phyloP scores from a whole-genome alignment of 345 rosid genomes.

The Arabis hirsuta region DNA sequence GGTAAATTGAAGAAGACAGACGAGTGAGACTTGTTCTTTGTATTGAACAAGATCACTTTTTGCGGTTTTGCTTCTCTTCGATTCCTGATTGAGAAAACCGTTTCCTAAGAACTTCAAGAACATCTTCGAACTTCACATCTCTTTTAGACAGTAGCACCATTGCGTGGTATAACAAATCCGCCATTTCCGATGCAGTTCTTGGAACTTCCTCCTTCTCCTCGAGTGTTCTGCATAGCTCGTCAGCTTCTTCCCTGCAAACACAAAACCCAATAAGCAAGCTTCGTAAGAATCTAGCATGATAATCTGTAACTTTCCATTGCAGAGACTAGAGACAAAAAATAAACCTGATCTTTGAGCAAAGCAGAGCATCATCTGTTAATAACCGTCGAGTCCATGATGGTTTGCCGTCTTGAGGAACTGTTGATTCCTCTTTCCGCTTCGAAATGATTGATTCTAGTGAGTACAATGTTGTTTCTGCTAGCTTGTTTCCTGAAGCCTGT shows the following conservation, averaged over 20 bases:
- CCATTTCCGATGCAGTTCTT: conserved; percentile 81
- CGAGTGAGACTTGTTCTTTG: too few relatives aligned
- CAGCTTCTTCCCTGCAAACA: conserved; percentile 73
- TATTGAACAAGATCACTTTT: neutral
- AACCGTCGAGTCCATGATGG: conserved; percentile 80
- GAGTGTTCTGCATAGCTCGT: conserved; percentile 75
- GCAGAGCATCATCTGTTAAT: conserved; percentile 51
- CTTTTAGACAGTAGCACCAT: conserved; percentile 70
- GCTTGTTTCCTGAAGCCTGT: conserved; percentile 58
- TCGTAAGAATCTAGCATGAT: neutral
- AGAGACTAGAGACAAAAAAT: neutral
- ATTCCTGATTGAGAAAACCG: conserved; percentile 75
- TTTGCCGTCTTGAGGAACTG: conserved; percentile 57
- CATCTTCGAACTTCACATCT: conserved; percentile 63
- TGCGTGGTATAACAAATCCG: conserved; percentile 72
- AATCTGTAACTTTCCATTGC: neutral
- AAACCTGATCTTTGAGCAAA: conserved; percentile 84
- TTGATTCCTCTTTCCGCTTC: conserved; percentile 66
- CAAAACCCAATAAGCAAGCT: neutral
- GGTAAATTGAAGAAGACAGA: too few relatives aligned
- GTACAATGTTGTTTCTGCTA: conserved; percentile 67
- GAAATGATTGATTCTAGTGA: conserved; percentile 72
- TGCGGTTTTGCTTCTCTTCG: conserved; percentile 71
- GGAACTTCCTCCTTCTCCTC: conserved; percentile 70
- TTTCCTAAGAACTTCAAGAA: conserved; percentile 57